Evolutionary conservation across 1,284 basidiomycete species (phyloP).

Genomic region (Pyrrhoderma noxium): DNA sequence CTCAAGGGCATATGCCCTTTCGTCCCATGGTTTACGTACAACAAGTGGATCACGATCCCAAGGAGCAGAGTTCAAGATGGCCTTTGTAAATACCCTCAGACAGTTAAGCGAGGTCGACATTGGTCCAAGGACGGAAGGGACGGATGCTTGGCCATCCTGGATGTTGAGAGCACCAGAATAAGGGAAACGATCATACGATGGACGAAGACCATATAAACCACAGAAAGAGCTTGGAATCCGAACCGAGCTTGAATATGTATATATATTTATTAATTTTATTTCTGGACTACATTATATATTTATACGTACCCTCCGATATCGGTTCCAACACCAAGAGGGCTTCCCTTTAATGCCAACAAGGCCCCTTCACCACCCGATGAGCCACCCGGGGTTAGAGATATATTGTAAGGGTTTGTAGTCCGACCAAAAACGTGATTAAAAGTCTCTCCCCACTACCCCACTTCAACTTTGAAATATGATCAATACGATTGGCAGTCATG

Average conservation of each 20-base stretch:
- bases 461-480: background rate
- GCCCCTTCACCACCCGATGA: conserved; percentile 54
- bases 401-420: conserved; percentile 47
- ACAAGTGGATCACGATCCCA: conserved; percentile 47
- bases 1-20: conserved; percentile 33
- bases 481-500: conserved; percentile 23
- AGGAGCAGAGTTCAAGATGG: conserved; percentile 37
- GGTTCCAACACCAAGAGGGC: conserved; percentile 62
- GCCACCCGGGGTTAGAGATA: conserved; percentile 47
- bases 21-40: conserved; percentile 42
- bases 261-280: conserved; percentile 3
- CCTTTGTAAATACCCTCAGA: conserved; percentile 42
- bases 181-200: conserved; percentile 48
- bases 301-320: conserved; percentile 56
- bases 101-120: conserved; percentile 39
- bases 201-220: conserved; percentile 47
- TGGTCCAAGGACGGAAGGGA: conserved; percentile 49
- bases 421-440: conserved; percentile 40
- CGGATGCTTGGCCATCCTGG: conserved; percentile 44
- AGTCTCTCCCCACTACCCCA: conserved; percentile 36
- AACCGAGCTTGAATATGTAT: conserved; percentile 33
- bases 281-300: background rate
- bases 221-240: conserved; percentile 48
- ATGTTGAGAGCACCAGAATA: conserved; percentile 40
- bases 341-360: conserved; percentile 52